Evolutionary conservation across 495 filamentous ascomycete species (phyloP).

Genomic region (Immersiella caudata): DNA sequence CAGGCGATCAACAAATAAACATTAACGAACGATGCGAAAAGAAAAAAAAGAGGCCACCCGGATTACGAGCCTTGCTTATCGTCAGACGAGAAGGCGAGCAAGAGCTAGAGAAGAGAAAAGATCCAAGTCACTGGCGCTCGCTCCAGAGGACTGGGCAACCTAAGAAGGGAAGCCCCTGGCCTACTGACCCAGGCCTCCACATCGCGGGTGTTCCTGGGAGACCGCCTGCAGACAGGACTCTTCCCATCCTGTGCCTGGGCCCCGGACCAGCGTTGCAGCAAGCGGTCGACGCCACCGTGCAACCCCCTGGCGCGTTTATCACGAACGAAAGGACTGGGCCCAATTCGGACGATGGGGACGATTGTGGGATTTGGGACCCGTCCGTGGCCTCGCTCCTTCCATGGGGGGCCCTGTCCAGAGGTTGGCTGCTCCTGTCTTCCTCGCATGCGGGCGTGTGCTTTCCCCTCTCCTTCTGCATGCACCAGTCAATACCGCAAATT

Average conservation of each 20-base stretch:
- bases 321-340: not conserved
- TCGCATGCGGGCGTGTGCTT: not conserved
- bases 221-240: not conserved
- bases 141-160: not conserved
- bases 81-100: not conserved
- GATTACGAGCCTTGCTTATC: not conserved
- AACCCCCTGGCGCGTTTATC: not conserved
- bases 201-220: slow-evolving; percentile 2
- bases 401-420: not conserved
- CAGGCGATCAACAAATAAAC: not conserved
- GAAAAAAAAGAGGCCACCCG: not conserved
- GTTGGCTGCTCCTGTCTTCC: not conserved
- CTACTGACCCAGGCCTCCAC: not conserved
- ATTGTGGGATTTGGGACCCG: not conserved
- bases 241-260: not conserved
- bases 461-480: slow-evolving; percentile 6
- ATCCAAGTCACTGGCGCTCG: not conserved
- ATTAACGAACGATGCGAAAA: not conserved
- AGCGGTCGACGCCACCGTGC: not conserved
- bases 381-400: not conserved
- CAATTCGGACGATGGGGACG: not conserved
- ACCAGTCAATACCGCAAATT: slow-evolving; percentile 19
- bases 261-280: not conserved
- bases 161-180: slow-evolving; percentile 9
- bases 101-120: not conserved